phyloP scores from a whole-genome alignment of 2,329 filamentous ascomycete genomes.

The Thielaviopsis populi region DNA sequence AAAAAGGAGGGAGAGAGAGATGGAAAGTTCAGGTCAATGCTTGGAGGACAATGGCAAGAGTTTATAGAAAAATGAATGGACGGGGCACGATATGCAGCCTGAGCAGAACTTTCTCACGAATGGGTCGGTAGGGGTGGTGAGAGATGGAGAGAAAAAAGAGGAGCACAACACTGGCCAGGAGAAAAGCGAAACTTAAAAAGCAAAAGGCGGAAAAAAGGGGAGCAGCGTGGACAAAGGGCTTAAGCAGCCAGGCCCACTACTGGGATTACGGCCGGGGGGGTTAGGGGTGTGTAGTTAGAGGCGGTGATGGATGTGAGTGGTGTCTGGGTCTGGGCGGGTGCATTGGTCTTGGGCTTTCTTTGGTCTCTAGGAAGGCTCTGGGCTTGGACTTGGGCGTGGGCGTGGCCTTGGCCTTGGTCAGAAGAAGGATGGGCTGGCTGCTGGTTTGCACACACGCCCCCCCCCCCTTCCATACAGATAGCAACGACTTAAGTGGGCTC shows the following conservation, averaged over 20 bases:
- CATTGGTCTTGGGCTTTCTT: too few relatives aligned
- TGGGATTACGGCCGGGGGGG: neutral
- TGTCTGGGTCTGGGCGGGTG: neutral
- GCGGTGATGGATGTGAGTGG: neutral
- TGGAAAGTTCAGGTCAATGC: neutral
- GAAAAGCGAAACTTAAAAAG: constrained; percentile 15
- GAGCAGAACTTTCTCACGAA: neutral
- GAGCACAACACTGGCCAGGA: constrained; percentile 10
- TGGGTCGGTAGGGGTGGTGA: neutral
- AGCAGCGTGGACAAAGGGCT: neutral
- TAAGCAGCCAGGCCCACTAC: neutral
- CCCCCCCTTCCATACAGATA: neutral
- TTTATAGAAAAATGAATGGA: constrained; percentile 15
- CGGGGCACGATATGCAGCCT: constrained; percentile 10
- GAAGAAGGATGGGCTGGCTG: neutral
- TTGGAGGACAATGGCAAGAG: neutral
- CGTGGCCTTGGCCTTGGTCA: neutral
- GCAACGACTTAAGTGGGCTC: neutral
- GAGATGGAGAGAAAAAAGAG: constrained; percentile 5
- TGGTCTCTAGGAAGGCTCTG: too few relatives aligned
- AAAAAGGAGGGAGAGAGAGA: neutral
- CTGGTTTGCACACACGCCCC: neutral
- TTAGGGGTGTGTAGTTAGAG: neutral
- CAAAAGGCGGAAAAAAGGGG: constrained; percentile 6
- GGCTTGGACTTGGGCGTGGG: too few relatives aligned